These are phyloP conservation scores for Triticum timopheevii DNA, from an alignment of 176 grass and related monocot species.

Conservation along the genomic window DNA sequence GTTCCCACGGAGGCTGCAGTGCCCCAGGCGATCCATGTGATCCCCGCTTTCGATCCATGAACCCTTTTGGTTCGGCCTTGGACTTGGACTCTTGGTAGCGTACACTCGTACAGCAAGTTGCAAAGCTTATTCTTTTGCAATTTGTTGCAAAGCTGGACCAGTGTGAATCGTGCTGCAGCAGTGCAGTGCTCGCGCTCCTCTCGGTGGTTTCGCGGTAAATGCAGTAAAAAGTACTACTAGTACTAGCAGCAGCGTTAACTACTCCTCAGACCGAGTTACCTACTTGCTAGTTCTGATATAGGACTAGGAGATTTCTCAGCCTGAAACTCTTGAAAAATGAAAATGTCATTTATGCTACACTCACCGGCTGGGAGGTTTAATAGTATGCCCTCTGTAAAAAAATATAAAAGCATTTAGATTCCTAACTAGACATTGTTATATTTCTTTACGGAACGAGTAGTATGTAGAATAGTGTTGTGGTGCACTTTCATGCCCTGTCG, in stretches of 20 bases:
- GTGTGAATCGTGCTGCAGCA: not conserved
- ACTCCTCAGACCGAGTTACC: no score
- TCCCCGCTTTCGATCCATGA: slow-evolving; percentile 28
- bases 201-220: slow-evolving; percentile 21
- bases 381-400: no score
- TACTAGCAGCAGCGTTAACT: not conserved
- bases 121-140: no score
- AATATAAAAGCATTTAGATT: no score
- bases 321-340: not conserved
- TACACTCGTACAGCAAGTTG: no score
- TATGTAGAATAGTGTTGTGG: no score
- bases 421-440: no score
- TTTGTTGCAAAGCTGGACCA: not conserved
- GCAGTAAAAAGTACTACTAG: not conserved
- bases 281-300: not conserved
- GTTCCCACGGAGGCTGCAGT: slow-evolving; percentile 3
- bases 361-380: no score
- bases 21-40: slow-evolving; percentile 42
- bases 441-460: no score
- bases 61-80: not conserved
- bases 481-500: no score
- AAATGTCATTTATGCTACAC: no score
- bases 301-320: not conserved
- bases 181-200: not conserved
- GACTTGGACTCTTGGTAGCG: not conserved